A percentile compares a stretch with the other conserved stretches of the same genome.
Evolutionary conservation across 2,329 filamentous ascomycete genomes (phyloP).

Genomic region (Zymoseptoria brevis): DNA sequence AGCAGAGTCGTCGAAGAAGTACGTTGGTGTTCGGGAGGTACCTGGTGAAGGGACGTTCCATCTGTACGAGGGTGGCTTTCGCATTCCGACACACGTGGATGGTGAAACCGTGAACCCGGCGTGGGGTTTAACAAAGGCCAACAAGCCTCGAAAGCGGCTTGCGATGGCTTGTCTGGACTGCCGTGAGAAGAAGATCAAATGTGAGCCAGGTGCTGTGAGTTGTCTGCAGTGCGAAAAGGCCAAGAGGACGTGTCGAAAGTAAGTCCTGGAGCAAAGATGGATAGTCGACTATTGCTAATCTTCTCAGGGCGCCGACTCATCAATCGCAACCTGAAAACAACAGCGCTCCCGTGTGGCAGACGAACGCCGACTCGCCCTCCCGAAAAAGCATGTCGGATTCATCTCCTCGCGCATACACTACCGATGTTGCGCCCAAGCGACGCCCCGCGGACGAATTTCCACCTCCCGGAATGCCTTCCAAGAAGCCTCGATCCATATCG

Average conservation of each 20-base stretch:
- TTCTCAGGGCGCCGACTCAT: slow-evolving; percentile 21
- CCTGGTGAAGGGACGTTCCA: slow-evolving; percentile 26
- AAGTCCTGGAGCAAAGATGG: slow-evolving; percentile 14
- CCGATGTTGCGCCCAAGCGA: slow-evolving; percentile 22
- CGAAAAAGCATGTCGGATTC: slow-evolving; percentile 16
- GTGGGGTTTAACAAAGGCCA: slow-evolving; percentile 90
- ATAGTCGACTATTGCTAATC: slow-evolving; percentile 14
- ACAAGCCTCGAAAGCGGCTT: slow-evolving; percentile 82
- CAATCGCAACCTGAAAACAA: slow-evolving; percentile 19
- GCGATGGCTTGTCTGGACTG: slow-evolving; percentile 91
- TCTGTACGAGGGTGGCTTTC: slow-evolving; percentile 27
- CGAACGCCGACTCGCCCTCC: slow-evolving; percentile 17
- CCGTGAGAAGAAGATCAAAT: slow-evolving; percentile 96
- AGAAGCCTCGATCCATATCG: slow-evolving; percentile 27
- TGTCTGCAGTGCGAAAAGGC: slow-evolving; percentile 92
- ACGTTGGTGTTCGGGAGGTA: slow-evolving; percentile 25
- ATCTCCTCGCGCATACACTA: slow-evolving; percentile 13
- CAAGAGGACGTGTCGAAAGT: slow-evolving; percentile 77
- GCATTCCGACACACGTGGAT: slow-evolving; percentile 51
- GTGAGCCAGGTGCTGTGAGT: slow-evolving; percentile 77
- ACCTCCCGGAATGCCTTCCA: slow-evolving; percentile 14
- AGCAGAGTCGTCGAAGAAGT: slow-evolving; percentile 25
- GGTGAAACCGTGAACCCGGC: slow-evolving; percentile 81
- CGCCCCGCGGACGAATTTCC: slow-evolving; percentile 21
- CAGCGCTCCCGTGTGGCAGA: slow-evolving; percentile 18